Evolutionary conservation across 2,329 filamentous ascomycete species (phyloP).

Genomic region (Trichoderma sp.): DNA sequence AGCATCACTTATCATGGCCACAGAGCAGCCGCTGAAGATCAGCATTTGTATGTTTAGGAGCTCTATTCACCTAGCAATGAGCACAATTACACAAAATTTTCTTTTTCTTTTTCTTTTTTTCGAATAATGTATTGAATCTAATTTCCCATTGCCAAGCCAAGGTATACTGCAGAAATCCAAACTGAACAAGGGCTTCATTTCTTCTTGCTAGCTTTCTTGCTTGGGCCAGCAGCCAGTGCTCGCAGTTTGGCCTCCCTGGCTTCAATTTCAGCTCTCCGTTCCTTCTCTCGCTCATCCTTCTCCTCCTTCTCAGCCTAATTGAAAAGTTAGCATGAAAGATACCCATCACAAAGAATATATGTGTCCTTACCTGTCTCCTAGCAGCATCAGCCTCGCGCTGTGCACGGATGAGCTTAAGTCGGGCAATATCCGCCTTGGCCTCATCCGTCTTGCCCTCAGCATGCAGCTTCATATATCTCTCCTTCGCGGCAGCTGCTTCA

Average conservation of each 20-base stretch:
- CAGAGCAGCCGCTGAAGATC: not conserved
- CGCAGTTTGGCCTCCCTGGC: constrained; percentile 55
- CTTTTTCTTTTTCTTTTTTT: not conserved
- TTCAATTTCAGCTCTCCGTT: constrained; percentile 49
- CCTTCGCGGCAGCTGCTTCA: constrained; percentile 83
- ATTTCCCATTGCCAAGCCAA: not conserved
- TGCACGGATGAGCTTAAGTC: constrained; percentile 77
- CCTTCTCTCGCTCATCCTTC: constrained; percentile 49
- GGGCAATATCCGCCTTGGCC: constrained; percentile 82
- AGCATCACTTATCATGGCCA: not conserved
- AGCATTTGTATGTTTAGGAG: not conserved
- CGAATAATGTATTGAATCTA: not conserved
- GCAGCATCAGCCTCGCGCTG: constrained; percentile 80
- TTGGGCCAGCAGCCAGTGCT: constrained; percentile 48
- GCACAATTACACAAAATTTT: not conserved
- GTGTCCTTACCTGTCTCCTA: constrained; percentile 64
- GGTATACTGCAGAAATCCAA: not conserved
- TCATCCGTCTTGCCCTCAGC: constrained; percentile 96
- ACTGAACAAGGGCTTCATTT: constrained; percentile 29
- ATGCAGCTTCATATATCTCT: constrained; percentile 87
- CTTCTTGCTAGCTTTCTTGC: constrained; percentile 50
- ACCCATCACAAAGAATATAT: not conserved
- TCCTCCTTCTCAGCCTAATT: constrained; percentile 57
- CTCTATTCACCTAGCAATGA: not conserved
- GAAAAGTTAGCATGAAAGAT: not conserved